These are phyloP conservation scores for Cyberlindnera saturnus DNA, from an alignment of 805 yeast genomes.

Conservation along the genomic window DNA sequence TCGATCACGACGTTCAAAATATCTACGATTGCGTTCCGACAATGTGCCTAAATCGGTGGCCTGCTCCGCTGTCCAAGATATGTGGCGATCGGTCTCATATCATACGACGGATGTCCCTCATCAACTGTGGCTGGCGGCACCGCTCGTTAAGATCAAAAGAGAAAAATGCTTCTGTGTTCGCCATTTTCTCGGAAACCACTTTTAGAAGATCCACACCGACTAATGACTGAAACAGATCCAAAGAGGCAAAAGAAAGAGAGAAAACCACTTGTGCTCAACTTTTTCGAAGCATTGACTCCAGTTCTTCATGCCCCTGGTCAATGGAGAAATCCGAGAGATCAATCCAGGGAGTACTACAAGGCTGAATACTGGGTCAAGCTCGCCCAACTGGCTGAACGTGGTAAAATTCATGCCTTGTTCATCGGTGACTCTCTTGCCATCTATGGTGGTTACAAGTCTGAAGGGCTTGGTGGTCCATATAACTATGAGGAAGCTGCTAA, in stretches of 20 bases:
- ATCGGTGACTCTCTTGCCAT: constrained; percentile 37
- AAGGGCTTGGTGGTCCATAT: constrained; percentile 27
- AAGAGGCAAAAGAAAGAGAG: constrained; percentile 12
- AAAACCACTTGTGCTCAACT: constrained; percentile 18
- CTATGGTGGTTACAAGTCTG: constrained; percentile 32
- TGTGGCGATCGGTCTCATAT: too few species aligned
- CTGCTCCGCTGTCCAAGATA: too few species aligned
- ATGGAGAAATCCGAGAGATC: constrained; percentile 24
- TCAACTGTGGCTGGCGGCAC: too few species aligned
- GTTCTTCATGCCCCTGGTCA: constrained; percentile 24
- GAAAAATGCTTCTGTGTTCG: too few species aligned
- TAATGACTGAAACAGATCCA: constrained; percentile 8
- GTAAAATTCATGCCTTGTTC: constrained; percentile 34
- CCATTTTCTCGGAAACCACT: too few species aligned
- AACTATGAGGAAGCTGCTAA: constrained; percentile 31
- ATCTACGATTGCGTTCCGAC: too few species aligned
- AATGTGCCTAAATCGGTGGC: too few species aligned
- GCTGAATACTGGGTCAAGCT: constrained; percentile 35
- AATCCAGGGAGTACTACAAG: constrained; percentile 18
- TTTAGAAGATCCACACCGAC: too few species aligned
- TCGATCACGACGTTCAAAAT: too few species aligned
- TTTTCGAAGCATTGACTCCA: constrained; percentile 21
- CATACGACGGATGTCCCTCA: too few species aligned
- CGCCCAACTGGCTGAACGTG: constrained; percentile 34
- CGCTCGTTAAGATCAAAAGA: too few species aligned